Percentiles rank a stretch among this genome's conserved stretches.
phyloP scores from a whole-genome alignment of 345 rosid genomes.

The Geranium rotundifolium region DNA sequence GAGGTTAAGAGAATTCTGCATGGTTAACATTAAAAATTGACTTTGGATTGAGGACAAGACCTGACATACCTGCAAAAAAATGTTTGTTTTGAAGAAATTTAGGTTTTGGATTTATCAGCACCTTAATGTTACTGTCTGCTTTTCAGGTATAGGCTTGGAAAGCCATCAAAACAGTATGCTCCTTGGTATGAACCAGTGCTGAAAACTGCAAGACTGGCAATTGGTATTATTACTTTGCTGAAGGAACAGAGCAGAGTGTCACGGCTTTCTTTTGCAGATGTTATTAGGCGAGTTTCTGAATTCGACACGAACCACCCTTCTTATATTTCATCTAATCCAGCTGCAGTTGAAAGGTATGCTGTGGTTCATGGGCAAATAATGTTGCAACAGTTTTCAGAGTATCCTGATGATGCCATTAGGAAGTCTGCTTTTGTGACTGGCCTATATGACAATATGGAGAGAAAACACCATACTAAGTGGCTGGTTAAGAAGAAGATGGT shows the following conservation, averaged over 20 bases:
- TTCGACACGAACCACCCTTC: constrained; percentile 35
- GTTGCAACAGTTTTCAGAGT: constrained; percentile 55
- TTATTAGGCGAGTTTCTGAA: constrained; percentile 39
- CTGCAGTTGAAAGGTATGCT: constrained; percentile 54
- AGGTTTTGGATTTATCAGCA: neutral
- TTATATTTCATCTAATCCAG: constrained; percentile 48
- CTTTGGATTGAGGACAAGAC: neutral
- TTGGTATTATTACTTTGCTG: constrained; percentile 50
- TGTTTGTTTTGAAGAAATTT: neutral
- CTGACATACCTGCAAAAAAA: too few relatives aligned
- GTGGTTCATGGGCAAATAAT: constrained; percentile 80
- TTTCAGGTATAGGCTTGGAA: constrained; percentile 81
- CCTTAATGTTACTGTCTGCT: constrained; percentile 2
- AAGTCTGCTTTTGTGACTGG: constrained; percentile 50
- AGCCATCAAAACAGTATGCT: constrained; percentile 70
- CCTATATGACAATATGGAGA: constrained; percentile 57
- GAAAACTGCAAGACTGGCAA: constrained; percentile 60
- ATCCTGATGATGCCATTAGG: constrained; percentile 32
- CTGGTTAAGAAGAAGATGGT: constrained; percentile 51
- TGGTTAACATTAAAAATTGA: neutral
- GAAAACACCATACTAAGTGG: constrained; percentile 72
- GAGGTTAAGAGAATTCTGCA: neutral
- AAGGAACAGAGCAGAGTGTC: constrained; percentile 44
- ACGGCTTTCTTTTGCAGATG: constrained; percentile 50
- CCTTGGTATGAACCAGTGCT: constrained; percentile 65